phyloP scores from a whole-genome alignment of 257 asterid genomes.

The Ilex asprella region DNA sequence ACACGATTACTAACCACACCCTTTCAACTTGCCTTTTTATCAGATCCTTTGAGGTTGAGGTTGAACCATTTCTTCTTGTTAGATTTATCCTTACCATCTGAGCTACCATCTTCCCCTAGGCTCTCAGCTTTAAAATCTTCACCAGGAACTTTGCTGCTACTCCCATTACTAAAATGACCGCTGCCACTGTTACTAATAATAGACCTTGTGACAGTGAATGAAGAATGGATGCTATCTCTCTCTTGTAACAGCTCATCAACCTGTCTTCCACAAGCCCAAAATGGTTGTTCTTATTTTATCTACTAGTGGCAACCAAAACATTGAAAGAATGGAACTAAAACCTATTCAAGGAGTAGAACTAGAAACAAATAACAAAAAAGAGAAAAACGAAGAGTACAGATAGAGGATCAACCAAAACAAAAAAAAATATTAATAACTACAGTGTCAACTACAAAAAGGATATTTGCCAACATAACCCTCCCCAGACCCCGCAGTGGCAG shows the following conservation, averaged over 20 bases:
- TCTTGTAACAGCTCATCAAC: slow-evolving; percentile 91
- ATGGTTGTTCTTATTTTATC: too few relatives aligned
- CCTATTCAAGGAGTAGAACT: not conserved
- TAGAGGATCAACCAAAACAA: too few relatives aligned
- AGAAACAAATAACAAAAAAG: too few relatives aligned
- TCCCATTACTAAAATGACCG: slow-evolving; percentile 71
- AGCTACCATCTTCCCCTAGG: slow-evolving; percentile 80
- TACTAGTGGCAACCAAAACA: too few relatives aligned
- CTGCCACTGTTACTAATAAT: slow-evolving; percentile 44
- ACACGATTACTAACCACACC: not conserved
- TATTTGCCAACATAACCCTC: too few relatives aligned
- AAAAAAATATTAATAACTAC: too few relatives aligned
- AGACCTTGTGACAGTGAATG: slow-evolving; percentile 62
- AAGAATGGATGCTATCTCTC: slow-evolving; percentile 79
- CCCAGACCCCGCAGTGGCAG: too few relatives aligned
- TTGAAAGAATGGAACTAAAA: not conserved
- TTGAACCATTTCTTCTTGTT: slow-evolving; percentile 79
- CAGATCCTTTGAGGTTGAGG: slow-evolving; percentile 80
- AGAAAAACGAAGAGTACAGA: too few relatives aligned
- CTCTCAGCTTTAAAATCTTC: slow-evolving; percentile 63
- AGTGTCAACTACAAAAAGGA: too few relatives aligned
- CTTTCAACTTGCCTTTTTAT: slow-evolving; percentile 34
- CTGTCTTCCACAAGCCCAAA: slow-evolving; percentile 28
- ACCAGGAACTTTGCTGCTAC: slow-evolving; percentile 53
- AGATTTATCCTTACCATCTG: slow-evolving; percentile 82